Evolutionary conservation across 306 rosid genomes (phyloP).

Genomic region (Styphnolobium japonicum): DNA sequence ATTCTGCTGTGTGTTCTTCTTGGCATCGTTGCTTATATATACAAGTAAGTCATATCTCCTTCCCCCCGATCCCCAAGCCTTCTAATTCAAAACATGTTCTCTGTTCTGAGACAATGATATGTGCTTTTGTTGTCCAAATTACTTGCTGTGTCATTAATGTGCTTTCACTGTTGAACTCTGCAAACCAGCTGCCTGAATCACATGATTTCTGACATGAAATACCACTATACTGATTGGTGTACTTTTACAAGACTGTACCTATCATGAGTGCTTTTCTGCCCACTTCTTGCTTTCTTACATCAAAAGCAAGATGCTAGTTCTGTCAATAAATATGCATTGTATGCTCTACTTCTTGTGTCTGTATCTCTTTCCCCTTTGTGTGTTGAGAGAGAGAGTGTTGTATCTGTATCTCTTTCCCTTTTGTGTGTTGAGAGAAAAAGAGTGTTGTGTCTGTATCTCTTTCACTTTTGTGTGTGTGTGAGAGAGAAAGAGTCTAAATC

Average conservation of each 20-base stretch:
- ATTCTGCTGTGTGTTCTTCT: slow-evolving; percentile 72
- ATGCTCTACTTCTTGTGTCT: not conserved
- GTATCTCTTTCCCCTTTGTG: not conserved
- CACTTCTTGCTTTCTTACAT: not conserved
- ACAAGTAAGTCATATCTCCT: slow-evolving; percentile 55
- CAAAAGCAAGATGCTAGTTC: not conserved
- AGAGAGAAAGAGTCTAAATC: not conserved
- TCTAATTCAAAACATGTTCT: not conserved
- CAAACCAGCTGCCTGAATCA: not conserved
- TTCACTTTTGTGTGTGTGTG: not conserved
- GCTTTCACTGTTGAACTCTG: not conserved
- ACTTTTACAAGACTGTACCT: not conserved
- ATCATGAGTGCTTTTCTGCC: not conserved
- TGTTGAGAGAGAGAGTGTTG: too few relatives aligned
- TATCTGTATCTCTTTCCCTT: not conserved
- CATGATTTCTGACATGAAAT: not conserved
- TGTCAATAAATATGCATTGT: not conserved
- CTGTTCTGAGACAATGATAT: not conserved
- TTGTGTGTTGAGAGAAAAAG: too few relatives aligned
- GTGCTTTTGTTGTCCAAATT: not conserved
- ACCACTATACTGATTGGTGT: not conserved
- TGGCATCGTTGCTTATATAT: slow-evolving; percentile 63
- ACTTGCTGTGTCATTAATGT: not conserved
- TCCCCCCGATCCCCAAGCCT: not conserved
- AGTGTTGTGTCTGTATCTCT: not conserved